phyloP scores from a whole-genome alignment of 129 eudicot genomes.

The Saussurea involucrata region DNA sequence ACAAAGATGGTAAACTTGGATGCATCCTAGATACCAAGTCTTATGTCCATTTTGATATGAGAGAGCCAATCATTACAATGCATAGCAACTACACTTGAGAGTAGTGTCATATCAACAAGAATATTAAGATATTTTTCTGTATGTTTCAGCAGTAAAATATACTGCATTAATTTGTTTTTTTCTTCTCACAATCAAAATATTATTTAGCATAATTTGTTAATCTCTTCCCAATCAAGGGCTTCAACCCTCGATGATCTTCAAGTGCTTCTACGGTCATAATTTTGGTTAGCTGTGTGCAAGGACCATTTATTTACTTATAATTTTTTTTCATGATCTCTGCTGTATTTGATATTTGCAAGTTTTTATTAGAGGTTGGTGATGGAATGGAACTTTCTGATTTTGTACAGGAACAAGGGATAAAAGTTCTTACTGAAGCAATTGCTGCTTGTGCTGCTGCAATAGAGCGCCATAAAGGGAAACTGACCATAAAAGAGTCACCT shows the following conservation, averaged over 20 bases:
- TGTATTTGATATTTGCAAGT: background rate
- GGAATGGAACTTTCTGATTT: constrained; percentile 11
- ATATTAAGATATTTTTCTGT: background rate
- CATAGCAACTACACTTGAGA: background rate
- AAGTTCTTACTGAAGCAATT: constrained; percentile 48
- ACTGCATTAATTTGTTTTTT: background rate
- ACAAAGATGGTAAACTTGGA: background rate
- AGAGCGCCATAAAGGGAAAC: constrained; percentile 60
- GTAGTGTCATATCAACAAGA: background rate
- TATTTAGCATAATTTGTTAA: background rate
- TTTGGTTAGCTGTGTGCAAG: background rate
- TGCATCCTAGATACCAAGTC: background rate
- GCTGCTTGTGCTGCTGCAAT: constrained; percentile 46
- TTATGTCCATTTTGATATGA: background rate
- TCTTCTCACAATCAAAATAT: background rate
- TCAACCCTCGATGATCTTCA: background rate
- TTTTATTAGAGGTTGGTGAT: constrained; percentile 7
- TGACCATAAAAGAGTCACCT: constrained; percentile 54
- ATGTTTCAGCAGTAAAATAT: background rate
- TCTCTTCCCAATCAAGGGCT: background rate
- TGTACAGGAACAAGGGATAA: constrained; percentile 67
- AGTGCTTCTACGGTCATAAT: background rate
- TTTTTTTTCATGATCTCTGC: background rate
- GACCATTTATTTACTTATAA: background rate
- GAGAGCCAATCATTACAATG: background rate